Percentiles rank a stretch among this genome's conserved stretches.
Evolutionary conservation across 257 asterid species (phyloP).

Genomic region (Solanum sejunctum): DNA sequence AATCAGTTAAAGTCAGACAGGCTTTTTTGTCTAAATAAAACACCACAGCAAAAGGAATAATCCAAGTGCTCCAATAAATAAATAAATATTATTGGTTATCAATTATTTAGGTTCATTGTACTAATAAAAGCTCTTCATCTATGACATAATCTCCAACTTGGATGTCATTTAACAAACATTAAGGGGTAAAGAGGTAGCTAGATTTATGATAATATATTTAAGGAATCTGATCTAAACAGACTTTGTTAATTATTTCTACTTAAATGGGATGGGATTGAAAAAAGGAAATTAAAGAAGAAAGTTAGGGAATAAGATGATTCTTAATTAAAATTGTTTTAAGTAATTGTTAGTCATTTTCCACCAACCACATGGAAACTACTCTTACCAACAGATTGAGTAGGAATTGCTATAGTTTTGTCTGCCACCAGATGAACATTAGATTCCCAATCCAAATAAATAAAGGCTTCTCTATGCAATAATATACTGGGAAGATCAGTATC

Average conservation of each 20-base stretch:
- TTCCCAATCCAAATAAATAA: slow-evolving; percentile 27
- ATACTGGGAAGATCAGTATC: neutral
- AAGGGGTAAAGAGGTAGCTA: neutral
- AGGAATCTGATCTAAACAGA: slow-evolving; percentile 42
- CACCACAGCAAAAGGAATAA: neutral
- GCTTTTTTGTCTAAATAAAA: neutral
- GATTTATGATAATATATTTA: neutral
- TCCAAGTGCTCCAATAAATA: neutral
- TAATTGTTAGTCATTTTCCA: slow-evolving; percentile 15
- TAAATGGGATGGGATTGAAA: neutral
- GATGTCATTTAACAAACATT: neutral
- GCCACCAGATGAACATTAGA: slow-evolving; percentile 74
- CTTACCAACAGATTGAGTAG: slow-evolving; percentile 16
- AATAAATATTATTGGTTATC: neutral
- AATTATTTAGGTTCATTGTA: slow-evolving; percentile 29
- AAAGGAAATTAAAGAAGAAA: neutral
- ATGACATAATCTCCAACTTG: neutral
- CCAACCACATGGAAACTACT: slow-evolving; percentile 43
- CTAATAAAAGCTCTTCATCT: slow-evolving; percentile 14
- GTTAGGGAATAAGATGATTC: neutral
- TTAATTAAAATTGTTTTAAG: neutral
- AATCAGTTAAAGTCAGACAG: neutral
- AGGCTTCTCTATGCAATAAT: neutral
- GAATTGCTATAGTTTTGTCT: slow-evolving; percentile 39
- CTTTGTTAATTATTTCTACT: slow-evolving; percentile 8